Conservation (phyloP, 345 rosid genomes). For the Citrus australasica region DNA sequence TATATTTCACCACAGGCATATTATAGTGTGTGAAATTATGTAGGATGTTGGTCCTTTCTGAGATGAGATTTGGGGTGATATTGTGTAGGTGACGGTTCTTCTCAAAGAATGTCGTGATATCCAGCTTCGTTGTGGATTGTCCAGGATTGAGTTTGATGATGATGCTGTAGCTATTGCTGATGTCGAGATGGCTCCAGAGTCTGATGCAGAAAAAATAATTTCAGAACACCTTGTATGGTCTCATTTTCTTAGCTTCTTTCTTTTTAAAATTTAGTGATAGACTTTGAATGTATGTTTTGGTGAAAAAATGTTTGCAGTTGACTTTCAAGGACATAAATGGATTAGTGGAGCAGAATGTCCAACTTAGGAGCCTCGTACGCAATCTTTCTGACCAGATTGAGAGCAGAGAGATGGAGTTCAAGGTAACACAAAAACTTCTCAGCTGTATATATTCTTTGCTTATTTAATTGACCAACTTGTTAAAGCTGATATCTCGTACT, state of each 20-base stretch:
- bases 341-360: constrained; percentile 91
- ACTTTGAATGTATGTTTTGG: constrained; percentile 14
- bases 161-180: constrained; percentile 31
- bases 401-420: constrained; percentile 64
- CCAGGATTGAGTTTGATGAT: constrained; percentile 39
- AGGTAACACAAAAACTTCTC: constrained; percentile 43
- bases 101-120: constrained; percentile 95
- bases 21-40: background rate
- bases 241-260: constrained; percentile 5
- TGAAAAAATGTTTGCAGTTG: constrained; percentile 49
- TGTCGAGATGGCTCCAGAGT: constrained; percentile 47
- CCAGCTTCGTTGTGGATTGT: constrained; percentile 82
- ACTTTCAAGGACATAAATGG: constrained; percentile 93
- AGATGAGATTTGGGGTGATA: too few species aligned
- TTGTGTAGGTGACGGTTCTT: constrained; percentile 72
- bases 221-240: constrained; percentile 74
- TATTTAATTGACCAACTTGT: background rate
- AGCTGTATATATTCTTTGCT: constrained; percentile 9
- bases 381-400: constrained; percentile 76
- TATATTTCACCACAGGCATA: background rate
- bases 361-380: constrained; percentile 86
- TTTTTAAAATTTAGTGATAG: background rate
- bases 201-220: constrained; percentile 66
- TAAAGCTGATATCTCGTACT: background rate
- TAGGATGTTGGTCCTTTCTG: background rate